phyloP scores from a whole-genome alignment of 306 rosid genomes.

The Spatholobus suberectus region DNA sequence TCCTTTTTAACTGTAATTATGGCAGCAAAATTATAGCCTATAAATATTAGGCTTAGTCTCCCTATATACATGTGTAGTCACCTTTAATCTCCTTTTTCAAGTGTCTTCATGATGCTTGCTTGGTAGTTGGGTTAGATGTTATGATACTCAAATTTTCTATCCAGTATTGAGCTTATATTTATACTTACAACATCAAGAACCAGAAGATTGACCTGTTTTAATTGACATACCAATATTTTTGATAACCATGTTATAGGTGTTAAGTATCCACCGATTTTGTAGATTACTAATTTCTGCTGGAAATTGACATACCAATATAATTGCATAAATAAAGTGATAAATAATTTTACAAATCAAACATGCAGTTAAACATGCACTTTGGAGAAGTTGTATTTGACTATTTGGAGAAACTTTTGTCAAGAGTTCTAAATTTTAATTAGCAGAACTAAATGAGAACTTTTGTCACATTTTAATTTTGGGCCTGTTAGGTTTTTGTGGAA shows the following conservation, averaged over 20 bases:
- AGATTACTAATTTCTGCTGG: too few species aligned
- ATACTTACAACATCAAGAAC: neutral
- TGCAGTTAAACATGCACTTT: neutral
- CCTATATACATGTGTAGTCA: neutral
- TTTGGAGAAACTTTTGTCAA: neutral
- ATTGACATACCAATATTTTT: too few species aligned
- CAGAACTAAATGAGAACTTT: neutral
- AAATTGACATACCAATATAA: conserved; percentile 2
- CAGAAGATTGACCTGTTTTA: neutral
- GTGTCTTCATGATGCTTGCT: conserved; percentile 24
- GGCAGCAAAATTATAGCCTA: neutral
- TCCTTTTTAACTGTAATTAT: neutral
- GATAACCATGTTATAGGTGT: too few species aligned
- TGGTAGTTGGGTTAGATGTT: conserved; percentile 20
- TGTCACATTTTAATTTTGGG: neutral
- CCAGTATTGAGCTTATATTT: conserved; percentile 1
- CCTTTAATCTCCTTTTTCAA: neutral
- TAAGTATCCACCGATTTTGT: too few species aligned
- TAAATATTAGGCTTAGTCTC: neutral
- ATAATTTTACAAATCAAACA: neutral
- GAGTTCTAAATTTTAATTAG: neutral
- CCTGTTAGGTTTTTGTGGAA: neutral
- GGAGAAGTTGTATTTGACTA: neutral
- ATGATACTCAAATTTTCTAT: neutral
- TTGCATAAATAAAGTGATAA: neutral